Conservation (phyloP, 306 rosid genomes). For the Quercus parvula region DNA sequence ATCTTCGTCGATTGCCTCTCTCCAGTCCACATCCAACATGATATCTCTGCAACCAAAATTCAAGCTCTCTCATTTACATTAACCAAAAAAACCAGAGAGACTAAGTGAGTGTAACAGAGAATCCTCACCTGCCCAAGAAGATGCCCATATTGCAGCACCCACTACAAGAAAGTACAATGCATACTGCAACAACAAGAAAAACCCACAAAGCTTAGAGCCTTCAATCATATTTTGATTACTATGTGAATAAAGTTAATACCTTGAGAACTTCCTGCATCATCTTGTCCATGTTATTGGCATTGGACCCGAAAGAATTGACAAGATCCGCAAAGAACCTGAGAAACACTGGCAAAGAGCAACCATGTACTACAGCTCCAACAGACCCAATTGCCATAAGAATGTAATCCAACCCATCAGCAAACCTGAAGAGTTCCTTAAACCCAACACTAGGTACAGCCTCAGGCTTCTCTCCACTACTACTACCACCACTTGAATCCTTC, state of each 20-base stretch:
- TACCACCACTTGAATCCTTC: constrained; percentile 30
- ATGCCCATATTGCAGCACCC: constrained; percentile 99
- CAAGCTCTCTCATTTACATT: constrained; percentile 8
- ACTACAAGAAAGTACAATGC: constrained; percentile 95
- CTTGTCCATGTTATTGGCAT: constrained; percentile 72
- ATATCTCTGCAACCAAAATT: constrained; percentile 66
- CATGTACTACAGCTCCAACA: constrained; percentile 85
- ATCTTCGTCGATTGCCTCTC: constrained; percentile 92
- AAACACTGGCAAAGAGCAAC: constrained; percentile 87
- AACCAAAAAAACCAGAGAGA: not conserved
- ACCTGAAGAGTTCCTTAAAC: constrained; percentile 74
- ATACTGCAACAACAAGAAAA: constrained; percentile 49
- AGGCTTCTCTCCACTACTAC: constrained; percentile 41
- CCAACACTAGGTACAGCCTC: constrained; percentile 54
- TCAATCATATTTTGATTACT: constrained; percentile 2
- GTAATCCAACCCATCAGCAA: constrained; percentile 90
- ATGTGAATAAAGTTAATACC: constrained; percentile 36
- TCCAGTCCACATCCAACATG: constrained; percentile 99
- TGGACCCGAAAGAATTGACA: constrained; percentile 90
- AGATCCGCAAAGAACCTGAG: constrained; percentile 98
- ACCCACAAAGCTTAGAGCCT: not conserved
- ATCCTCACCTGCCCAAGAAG: constrained; percentile 92
- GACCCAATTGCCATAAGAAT: constrained; percentile 83
- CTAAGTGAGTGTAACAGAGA: not conserved
- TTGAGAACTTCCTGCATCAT: constrained; percentile 91